Conservation (phyloP, 768 basidiomycete species). For the Tulasnella sp. region DNA sequence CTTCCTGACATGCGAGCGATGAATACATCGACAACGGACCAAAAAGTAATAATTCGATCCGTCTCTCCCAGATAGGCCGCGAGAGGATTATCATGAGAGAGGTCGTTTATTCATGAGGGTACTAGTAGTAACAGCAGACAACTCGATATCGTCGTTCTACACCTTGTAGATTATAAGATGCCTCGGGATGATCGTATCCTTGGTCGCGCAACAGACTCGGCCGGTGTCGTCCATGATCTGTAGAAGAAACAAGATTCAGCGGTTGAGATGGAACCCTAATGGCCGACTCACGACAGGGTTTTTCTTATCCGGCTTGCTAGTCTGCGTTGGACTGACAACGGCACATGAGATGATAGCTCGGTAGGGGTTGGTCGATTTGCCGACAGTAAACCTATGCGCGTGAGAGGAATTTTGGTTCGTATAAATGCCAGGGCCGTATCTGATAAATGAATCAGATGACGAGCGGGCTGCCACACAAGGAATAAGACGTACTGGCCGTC, state of each 20-base stretch:
- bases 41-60: too few species aligned
- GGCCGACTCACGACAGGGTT: not conserved
- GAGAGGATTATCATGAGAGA: too few species aligned
- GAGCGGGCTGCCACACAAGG: not conserved
- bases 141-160: too few species aligned
- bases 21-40: too few species aligned
- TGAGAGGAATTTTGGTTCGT: not conserved
- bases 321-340: not conserved
- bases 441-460: not conserved
- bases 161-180: constrained; percentile 3
- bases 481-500: not conserved
- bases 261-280: not conserved
- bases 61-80: too few species aligned
- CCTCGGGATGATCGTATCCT: not conserved
- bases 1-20: too few species aligned
- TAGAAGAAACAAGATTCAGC: not conserved
- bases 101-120: too few species aligned
- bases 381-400: not conserved
- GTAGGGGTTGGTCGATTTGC: not conserved
- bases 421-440: not conserved
- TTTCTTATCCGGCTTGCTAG: not conserved
- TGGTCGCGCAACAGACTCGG: not conserved
- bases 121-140: too few species aligned
- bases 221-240: not conserved
- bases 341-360: constrained; percentile 2